Evolutionary conservation across 306 rosid species (phyloP).

Genomic region (Erythrophleum fordii): DNA sequence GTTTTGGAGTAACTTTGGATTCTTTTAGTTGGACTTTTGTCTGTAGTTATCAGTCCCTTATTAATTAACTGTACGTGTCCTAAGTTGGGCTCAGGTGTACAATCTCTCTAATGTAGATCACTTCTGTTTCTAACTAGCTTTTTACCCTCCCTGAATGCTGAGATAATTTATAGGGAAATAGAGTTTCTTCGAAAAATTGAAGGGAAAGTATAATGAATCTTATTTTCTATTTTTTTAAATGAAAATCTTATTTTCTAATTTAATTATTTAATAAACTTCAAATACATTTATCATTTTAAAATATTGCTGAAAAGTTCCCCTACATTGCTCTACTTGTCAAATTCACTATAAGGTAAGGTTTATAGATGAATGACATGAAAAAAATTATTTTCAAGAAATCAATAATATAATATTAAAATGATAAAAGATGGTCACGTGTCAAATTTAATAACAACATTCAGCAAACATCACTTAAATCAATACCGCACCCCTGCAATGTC

Average conservation of each 20-base stretch:
- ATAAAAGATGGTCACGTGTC: no score
- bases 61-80: constrained; percentile 43
- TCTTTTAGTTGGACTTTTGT: constrained; percentile 44
- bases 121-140: constrained; percentile 26
- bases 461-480: no score
- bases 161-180: not conserved
- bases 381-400: not conserved
- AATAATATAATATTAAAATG: no score
- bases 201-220: not conserved
- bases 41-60: constrained; percentile 36
- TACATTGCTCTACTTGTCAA: not conserved
- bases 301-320: no score
- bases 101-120: constrained; percentile 43
- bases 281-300: not conserved
- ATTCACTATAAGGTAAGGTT: no score
- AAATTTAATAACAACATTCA: no score
- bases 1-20: constrained; percentile 53
- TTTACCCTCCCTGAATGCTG: not conserved
- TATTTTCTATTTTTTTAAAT: no score
- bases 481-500: no score
- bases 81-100: constrained; percentile 43
- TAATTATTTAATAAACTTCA: no score
- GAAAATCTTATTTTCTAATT: no score
- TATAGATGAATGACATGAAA: no score
- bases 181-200: not conserved